Conservation (phyloP, 345 rosid genomes). For the Triadica sebifera region DNA sequence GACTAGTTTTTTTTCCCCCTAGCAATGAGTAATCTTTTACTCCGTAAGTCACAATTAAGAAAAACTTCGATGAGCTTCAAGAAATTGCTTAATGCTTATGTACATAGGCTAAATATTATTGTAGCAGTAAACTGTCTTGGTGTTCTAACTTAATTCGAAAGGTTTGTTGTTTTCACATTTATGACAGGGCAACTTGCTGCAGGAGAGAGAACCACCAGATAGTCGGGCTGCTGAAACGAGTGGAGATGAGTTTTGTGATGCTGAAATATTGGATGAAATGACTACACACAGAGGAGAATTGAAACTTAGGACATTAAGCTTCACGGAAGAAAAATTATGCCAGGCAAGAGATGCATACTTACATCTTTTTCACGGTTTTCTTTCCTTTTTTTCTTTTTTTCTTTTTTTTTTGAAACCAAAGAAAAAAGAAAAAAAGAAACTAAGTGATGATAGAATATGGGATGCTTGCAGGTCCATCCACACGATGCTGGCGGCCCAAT, state of each 20-base stretch:
- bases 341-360: conserved; percentile 25
- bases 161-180: conserved; percentile 6
- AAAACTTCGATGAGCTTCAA: not conserved
- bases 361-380: not conserved
- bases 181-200: conserved; percentile 18
- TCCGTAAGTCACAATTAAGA: no score
- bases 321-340: conserved; percentile 43
- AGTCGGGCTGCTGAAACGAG: conserved; percentile 16
- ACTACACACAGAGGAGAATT: conserved; percentile 77
- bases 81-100: not conserved
- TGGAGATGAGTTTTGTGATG: conserved; percentile 56
- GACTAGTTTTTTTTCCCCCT: no score
- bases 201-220: conserved; percentile 38
- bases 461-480: conserved; percentile 32
- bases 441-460: conserved; percentile 10
- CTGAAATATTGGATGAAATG: conserved; percentile 76
- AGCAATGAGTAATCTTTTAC: no score
- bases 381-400: not conserved
- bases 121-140: not conserved
- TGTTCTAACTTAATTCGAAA: not conserved
- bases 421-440: not conserved
- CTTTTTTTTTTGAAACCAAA: not conserved
- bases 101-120: not conserved
- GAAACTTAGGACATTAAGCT: conserved; percentile 59
- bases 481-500: conserved; percentile 6